Conservation (phyloP, 1,139 yeast genomes). For the Protomyces lactucae-debilis region DNA sequence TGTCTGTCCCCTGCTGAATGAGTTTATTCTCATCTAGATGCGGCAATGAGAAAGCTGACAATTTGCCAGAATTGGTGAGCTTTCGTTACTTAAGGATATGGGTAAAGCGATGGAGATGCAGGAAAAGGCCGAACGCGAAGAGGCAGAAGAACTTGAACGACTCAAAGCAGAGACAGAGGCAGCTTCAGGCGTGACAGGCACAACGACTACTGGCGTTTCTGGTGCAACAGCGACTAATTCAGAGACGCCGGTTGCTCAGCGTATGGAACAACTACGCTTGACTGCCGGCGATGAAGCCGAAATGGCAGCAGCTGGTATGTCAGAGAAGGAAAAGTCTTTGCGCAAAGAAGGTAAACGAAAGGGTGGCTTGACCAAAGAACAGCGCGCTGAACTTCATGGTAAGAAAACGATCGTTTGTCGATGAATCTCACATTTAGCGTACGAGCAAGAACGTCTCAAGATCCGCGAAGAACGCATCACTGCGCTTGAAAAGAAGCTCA, state of each 20-base stretch:
- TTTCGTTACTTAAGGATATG: constrained; percentile 76
- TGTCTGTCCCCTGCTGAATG: background rate
- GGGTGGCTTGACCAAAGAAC: constrained; percentile 44
- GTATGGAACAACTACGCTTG: constrained; percentile 23
- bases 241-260: background rate
- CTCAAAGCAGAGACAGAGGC: constrained; percentile 78
- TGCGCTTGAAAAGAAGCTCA: constrained; percentile 58
- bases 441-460: constrained; percentile 69
- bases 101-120: constrained; percentile 68
- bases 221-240: background rate
- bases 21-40: background rate
- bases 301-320: constrained; percentile 26
- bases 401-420: background rate
- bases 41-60: background rate
- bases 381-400: constrained; percentile 51
- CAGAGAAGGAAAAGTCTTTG: constrained; percentile 35
- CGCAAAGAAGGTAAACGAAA: constrained; percentile 45
- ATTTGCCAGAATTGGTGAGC: constrained; percentile 64
- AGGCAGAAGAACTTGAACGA: constrained; percentile 46
- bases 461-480: constrained; percentile 70
- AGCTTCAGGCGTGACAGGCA: constrained; percentile 37
- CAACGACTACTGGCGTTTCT: background rate
- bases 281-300: constrained; percentile 29
- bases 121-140: constrained; percentile 75
- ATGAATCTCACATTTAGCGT: constrained; percentile 39